Base-by-base conservation (phyloP, 192 early-diverging fungal species). In the Mortierella hygrophila region DNA sequence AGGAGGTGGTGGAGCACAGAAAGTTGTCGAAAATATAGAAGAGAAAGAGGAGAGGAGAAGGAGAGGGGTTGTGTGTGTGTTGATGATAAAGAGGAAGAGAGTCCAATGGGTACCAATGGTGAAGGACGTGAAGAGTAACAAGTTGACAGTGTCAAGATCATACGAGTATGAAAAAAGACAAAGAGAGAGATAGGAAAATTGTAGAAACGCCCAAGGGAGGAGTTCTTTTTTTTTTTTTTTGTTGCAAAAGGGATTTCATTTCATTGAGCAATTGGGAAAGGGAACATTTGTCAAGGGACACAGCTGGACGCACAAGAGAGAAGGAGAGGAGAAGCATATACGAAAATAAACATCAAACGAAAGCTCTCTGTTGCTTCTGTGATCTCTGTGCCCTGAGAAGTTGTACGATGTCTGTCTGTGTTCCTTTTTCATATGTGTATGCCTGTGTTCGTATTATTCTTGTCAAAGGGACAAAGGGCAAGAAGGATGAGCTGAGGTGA, bases 341-440 rank as follows among this genome's bases (percentile, higher is more conserved):
- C 60, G 10, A 65, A 65, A 65, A 65, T 65, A 65, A 65, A 65
- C 60, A 65, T 65, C 60, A 32, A 65, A 32, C 60, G 21, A 23
- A n/a, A 32, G 60, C 60, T 65, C 55, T 60, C 6, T 60, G 23
- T 60, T 60, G 55, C 8, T 57, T 23, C 49, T 57, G 23, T 15
- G 26, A 32, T 65, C 29, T 65, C 60, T 71, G 70, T 38, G 37
- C 70, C 38, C 37, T 71, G 21, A 38, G 40, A 42, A 42, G 41
- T 71, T 71, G 21, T 71, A 20, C 16, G 23, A 70, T 70, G 68
- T 35, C 23, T 21, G 68, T 40, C 68, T 15, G 68, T 54, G 55
- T 60, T 23, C 55, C 55, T 55, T 55, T n/a, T 60, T 10, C n/a
- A 8, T n/a, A 16, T 20, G 47, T 49, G 47, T 16, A 15, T 57